A percentile compares a stretch with the other conserved stretches of the same genome.
Evolutionary conservation across 2,329 filamentous ascomycete species (phyloP).

Genomic region (Tolypocladium ophioglossoides): DNA sequence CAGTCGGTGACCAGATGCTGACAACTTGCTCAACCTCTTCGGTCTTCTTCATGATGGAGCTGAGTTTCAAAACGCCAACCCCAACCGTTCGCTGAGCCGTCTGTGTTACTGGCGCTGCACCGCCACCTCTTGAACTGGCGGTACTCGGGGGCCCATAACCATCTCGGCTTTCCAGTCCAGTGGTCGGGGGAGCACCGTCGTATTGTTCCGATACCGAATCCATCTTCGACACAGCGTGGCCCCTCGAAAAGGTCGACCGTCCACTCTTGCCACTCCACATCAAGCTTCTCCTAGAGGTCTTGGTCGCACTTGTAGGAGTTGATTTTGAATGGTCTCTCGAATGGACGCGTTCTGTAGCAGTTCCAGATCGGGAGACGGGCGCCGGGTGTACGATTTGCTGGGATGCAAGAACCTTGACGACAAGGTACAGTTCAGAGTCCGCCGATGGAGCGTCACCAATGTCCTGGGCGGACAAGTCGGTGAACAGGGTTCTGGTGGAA

Average conservation of each 20-base stretch:
- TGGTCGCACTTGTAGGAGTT: constrained; percentile 36
- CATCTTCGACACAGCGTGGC: constrained; percentile 35
- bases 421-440: constrained; percentile 68
- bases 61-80: constrained; percentile 67
- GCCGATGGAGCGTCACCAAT: constrained; percentile 50
- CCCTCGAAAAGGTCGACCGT: constrained; percentile 43
- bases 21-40: constrained; percentile 68
- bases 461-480: constrained; percentile 72
- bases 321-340: constrained; percentile 37
- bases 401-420: constrained; percentile 64
- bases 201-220: constrained; percentile 46
- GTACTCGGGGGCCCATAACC: constrained; percentile 40
- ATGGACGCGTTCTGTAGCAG: constrained; percentile 28
- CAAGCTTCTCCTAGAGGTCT: constrained; percentile 48
- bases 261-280: constrained; percentile 59
- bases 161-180: constrained; percentile 31
- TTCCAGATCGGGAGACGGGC: constrained; percentile 41
- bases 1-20: constrained; percentile 61
- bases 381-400: constrained; percentile 37
- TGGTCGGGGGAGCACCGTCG: constrained; percentile 26
- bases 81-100: constrained; percentile 52
- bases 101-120: constrained; percentile 13
- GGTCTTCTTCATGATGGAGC: constrained; percentile 58
- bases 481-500: constrained; percentile 76
- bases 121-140: constrained; percentile 35